Evolutionary conservation across 164 flowering plant species (phyloP).

Genomic region (Hamamelis virginiana): DNA sequence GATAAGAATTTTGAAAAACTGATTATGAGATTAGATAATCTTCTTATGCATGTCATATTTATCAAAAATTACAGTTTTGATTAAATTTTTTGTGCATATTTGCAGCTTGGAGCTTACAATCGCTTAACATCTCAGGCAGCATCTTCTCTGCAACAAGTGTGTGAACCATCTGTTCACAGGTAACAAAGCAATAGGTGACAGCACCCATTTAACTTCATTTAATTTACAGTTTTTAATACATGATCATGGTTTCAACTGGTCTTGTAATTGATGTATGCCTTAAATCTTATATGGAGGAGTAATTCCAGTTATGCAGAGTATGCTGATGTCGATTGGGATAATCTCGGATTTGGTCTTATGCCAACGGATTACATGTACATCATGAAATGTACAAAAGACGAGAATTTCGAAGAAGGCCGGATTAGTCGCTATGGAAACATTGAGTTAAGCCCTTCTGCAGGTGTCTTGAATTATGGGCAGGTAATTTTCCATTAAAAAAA

Average conservation of each 20-base stretch:
- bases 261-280: not conserved
- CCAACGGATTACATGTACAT: slow-evolving; percentile 80
- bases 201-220: too few species aligned
- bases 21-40: too few species aligned
- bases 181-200: slow-evolving; percentile 7
- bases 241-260: too few species aligned
- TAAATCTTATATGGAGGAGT: not conserved
- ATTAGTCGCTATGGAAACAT: slow-evolving; percentile 55
- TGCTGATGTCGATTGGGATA: slow-evolving; percentile 66
- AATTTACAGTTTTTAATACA: too few species aligned
- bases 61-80: too few species aligned
- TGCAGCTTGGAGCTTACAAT: slow-evolving; percentile 24
- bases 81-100: not conserved
- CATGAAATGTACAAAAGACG: slow-evolving; percentile 44
- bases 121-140: slow-evolving; percentile 28
- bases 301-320: slow-evolving; percentile 33
- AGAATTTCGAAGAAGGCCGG: slow-evolving; percentile 41
- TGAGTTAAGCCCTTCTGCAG: slow-evolving; percentile 77
- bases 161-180: slow-evolving; percentile 27
- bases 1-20: too few species aligned
- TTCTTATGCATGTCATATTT: too few species aligned
- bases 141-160: slow-evolving; percentile 27
- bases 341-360: slow-evolving; percentile 56
- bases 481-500: slow-evolving; percentile 23
- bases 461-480: slow-evolving; percentile 80